A percentile compares a stretch with the other conserved stretches of the same genome.
phyloP scores from a whole-genome alignment of 495 filamentous ascomycete species.

The Aspergillus nanangensis region DNA sequence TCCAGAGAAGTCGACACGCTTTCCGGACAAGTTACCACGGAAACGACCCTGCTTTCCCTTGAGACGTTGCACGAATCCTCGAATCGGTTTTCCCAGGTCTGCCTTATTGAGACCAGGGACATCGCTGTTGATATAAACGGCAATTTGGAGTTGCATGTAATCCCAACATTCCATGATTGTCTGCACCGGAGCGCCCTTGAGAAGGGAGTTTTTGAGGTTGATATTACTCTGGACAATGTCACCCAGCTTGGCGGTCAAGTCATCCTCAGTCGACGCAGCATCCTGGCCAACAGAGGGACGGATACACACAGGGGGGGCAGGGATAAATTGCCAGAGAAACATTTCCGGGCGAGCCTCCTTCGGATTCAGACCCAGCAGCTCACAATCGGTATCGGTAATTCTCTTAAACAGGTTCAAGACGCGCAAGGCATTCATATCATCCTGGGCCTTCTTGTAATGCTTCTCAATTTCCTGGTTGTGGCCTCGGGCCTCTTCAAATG shows the following conservation, averaged over 20 bases:
- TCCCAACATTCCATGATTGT: slow-evolving; percentile 99
- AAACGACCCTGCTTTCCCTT: slow-evolving; percentile 98
- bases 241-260: slow-evolving; percentile 88
- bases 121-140: slow-evolving; percentile 96
- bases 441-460: slow-evolving; percentile 82
- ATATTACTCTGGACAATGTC: slow-evolving; percentile 91
- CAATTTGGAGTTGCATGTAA: slow-evolving; percentile 88
- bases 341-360: slow-evolving; percentile 87
- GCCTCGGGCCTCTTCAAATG: slow-evolving; percentile 71
- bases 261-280: slow-evolving; percentile 87
- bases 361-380: slow-evolving; percentile 83
- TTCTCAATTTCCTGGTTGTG: slow-evolving; percentile 80
- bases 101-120: slow-evolving; percentile 80
- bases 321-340: slow-evolving; percentile 96
- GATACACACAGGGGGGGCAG: slow-evolving; percentile 89
- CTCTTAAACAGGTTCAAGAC: slow-evolving; percentile 87
- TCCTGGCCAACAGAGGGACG: slow-evolving; percentile 91
- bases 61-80: slow-evolving; percentile 89
- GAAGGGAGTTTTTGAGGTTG: slow-evolving; percentile 70
- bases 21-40: slow-evolving; percentile 92
- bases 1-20: slow-evolving; percentile 97
- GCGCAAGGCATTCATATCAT: slow-evolving; percentile 86
- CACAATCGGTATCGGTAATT: slow-evolving; percentile 81
- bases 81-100: slow-evolving; percentile 72
- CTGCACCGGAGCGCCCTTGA: slow-evolving; percentile 75